Evolutionary conservation across 352 stramenopile species (phyloP), one percentile per base, ranked within the genome.

Genomic region (Elongisporangium undulatum): DNA sequence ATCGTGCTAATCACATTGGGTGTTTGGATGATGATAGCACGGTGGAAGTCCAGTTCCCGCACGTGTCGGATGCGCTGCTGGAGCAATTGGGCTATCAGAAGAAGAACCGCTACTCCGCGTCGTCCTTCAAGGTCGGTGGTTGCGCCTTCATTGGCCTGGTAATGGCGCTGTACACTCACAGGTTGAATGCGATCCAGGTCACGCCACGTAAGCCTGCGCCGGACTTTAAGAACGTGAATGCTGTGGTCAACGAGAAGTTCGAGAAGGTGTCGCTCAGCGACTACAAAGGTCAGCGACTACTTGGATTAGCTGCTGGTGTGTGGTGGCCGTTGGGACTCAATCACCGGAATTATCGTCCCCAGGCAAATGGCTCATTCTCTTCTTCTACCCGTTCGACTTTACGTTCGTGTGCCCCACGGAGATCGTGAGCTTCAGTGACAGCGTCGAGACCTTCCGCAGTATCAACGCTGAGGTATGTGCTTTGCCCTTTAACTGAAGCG

Each of bases 311-410:
- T n/a, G 45, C 26, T 10, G 7, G 10, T 41, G 9, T 22, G 0
- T 45, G n/a, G 38, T 51, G 49, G 45, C 26, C 17, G 49, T 21
- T 29, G 19, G 13, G 41, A 59, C 15, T n/a, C 51, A 26, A 45
- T 22, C 23, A 19, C 22, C 17, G 26, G 17, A 53, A 16, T 3
- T 12, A 23, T 56, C 51, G 16, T 52, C n/a, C 13, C 10, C 51
- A 51, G 75, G 76, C 70, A 83, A 94, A 69, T 94, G 81, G 80
- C 75, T 94, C 52, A 82, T 95, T 58, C 72, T 95, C 2, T 92
- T 95, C 67, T 95, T 95, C 73, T 95, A 93, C 75, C 84, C 80
- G 10, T 90, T 92, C 69, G 84, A 93, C 69, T 93, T 93, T 53
- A 95, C 85, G 23, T 95, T 95, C 55, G 83, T 95, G 64, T 94